phyloP scores from a whole-genome alignment of 768 basidiomycete genomes.

The Amanita muscaria region DNA sequence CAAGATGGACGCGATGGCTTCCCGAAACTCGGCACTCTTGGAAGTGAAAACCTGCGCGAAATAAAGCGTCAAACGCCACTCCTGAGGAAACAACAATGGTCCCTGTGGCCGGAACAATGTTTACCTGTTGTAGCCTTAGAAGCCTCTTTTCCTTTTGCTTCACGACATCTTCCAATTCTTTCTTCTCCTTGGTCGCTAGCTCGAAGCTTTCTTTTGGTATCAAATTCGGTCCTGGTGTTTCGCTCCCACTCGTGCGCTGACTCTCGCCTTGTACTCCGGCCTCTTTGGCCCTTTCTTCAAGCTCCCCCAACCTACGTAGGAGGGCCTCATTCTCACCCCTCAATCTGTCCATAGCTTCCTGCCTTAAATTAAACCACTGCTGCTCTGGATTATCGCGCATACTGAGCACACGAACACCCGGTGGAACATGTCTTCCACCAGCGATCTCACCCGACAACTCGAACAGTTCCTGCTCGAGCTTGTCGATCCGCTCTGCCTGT shows the following conservation, averaged over 20 bases:
- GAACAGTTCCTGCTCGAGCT: slow-evolving; percentile 71
- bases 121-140: slow-evolving; percentile 69
- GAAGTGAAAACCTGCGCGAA: slow-evolving; percentile 59
- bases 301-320: slow-evolving; percentile 51
- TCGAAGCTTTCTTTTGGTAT: slow-evolving; percentile 82
- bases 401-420: slow-evolving; percentile 58
- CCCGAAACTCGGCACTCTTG: slow-evolving; percentile 86
- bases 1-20: slow-evolving; percentile 81
- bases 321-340: slow-evolving; percentile 80
- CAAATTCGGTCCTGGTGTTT: slow-evolving; percentile 17
- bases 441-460: slow-evolving; percentile 72
- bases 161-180: slow-evolving; percentile 52
- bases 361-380: slow-evolving; percentile 68
- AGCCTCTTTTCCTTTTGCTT: slow-evolving; percentile 79
- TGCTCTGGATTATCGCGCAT: slow-evolving; percentile 77
- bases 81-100: too few relatives aligned
- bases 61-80: slow-evolving; percentile 4
- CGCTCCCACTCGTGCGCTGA: slow-evolving; percentile 13
- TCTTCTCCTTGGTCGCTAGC: slow-evolving; percentile 57
- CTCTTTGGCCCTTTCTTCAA: slow-evolving; percentile 36
- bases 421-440: slow-evolving; percentile 66
- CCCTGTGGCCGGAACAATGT: slow-evolving; percentile 7
- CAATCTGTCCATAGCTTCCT: slow-evolving; percentile 66
- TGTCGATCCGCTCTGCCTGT: slow-evolving; percentile 44
- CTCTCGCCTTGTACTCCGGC: slow-evolving; percentile 2